These are phyloP conservation scores for Fusarium ambrosium DNA, from an alignment of 2,329 filamentous ascomycete species.

Conservation along the genomic window DNA sequence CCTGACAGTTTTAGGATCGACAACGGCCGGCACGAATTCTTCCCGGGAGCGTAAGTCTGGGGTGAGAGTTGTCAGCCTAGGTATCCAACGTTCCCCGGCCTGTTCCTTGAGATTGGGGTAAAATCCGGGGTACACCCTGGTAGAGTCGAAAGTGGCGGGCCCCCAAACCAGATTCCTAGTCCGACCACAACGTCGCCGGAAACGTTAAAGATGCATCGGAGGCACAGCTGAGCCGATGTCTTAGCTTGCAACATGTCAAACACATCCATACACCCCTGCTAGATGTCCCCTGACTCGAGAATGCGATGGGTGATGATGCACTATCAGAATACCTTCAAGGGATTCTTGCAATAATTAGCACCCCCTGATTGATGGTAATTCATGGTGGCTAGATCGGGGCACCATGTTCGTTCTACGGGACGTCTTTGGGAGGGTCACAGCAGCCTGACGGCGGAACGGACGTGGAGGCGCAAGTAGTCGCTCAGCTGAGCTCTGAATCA, in stretches of 20 bases:
- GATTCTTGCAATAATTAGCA: not conserved
- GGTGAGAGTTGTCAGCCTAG: not conserved
- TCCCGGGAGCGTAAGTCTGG: not conserved
- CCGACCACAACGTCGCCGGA: too few species aligned
- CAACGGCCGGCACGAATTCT: not conserved
- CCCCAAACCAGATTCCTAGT: not conserved
- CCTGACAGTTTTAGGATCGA: not conserved
- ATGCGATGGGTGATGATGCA: not conserved
- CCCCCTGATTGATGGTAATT: not conserved
- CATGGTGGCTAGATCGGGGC: not conserved
- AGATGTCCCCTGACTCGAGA: not conserved
- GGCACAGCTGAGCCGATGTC: not conserved
- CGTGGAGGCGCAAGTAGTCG: not conserved
- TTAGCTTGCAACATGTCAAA: not conserved
- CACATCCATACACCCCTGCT: not conserved
- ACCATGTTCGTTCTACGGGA: not conserved
- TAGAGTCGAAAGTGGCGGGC: not conserved
- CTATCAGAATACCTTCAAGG: not conserved
- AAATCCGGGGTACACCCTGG: not conserved
- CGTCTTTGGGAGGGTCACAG: not conserved
- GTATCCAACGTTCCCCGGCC: too few species aligned
- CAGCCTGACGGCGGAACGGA: not conserved
- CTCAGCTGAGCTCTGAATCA: not conserved
- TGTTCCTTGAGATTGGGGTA: not conserved
- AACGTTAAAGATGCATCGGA: not conserved